Evolutionary conservation across 2,329 filamentous ascomycete species (phyloP), one percentile per base, ranked within the genome.

Genomic region (Fusarium algeriense): DNA sequence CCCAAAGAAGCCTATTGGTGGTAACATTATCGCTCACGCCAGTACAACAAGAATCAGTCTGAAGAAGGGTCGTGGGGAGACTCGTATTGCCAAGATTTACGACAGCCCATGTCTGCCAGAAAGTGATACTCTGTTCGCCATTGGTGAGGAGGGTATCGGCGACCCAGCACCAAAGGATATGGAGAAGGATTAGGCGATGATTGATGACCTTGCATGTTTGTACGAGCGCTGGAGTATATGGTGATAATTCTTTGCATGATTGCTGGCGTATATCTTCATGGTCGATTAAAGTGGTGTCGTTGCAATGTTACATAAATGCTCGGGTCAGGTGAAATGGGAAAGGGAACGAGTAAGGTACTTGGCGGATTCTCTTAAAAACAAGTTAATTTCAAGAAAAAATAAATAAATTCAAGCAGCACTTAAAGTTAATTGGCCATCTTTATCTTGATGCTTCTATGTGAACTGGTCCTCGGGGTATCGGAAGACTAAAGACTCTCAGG

Each of bases 1-100:
- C 78, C 96, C 96, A 11, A 99, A 99, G 88, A 99, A 99, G 82
- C 96, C 96, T 0, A 98, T 99, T 79, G 96, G 96, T 74, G 96
- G 96, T 71, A 98, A 99, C 81, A 99, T 99, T 74, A 98, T 99
- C 79, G 96, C 97, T 5, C 96, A 99, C 81, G 95, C 96, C 56
- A 97, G 94, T 78, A 99, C 96, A 3, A 99, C 96, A 4, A 88
- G 96, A 78, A 88, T 99, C 76, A 98, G 94, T 78, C 81, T 99
- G 79, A 98, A 97, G 85, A 99, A 99, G 82, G 97, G 96, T 3
- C 88, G 96, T 60, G 96, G 89, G 34, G 96, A 99, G 86, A 99
- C 96, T 26, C 90, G 96, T 84, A 93, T 99, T 74, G 97, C 96
- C 84, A 99, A 98, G 86, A 99, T 99, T 69, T 99, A 99, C 80